Evolutionary conservation across 1,284 basidiomycete species (phyloP), one percentile per base, ranked within the genome.

Genomic region (Chalciporus sp.): DNA sequence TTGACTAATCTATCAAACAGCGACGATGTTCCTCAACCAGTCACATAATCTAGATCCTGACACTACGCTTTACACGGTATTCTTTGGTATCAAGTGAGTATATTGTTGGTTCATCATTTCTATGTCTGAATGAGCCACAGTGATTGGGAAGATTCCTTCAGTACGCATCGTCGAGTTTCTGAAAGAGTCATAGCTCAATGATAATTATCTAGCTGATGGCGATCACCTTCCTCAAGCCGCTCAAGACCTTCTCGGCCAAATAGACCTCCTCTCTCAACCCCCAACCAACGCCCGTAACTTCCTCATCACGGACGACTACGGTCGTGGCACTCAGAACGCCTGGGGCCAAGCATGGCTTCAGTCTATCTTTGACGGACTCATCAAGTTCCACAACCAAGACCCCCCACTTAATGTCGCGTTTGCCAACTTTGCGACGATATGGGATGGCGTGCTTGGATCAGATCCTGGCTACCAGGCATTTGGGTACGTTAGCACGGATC

Each of bases 231-330:
- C 65, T 1, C 51, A 68, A 52, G 73, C 71, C 33, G 73, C 73
- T 0, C 62, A 64, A 31, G 64, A 66, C 41, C 66, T 80, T 27
- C 61, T 76, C 16, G 64, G 68, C 33, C 69, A 74, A 48, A 72
- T 78, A n/a, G 47, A 65, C 3, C 63, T 67, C 44, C 71, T 81
- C 20, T 65, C 70, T 1, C 70, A 72, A 7, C 71, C 74, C 4
- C 76, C 79, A 1, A 75, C 69, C 17, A 76, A 75, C 47, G 78
- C 76, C 2, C 67, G 70, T 17, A 73, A 77, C 52, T 74, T 82
- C 53, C 72, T 82, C 12, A 53, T 81, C 5, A 69, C 78, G 1
- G 79, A 81, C 52, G 74, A 70, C 31, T 82, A 82, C 28, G 79
- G 80, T 7, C 71, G 73, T 12, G 80, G 80, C 2, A 62, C 37